Base-by-base conservation (phyloP, 169 alveolate species). In the Eimeria acervulina region DNA sequence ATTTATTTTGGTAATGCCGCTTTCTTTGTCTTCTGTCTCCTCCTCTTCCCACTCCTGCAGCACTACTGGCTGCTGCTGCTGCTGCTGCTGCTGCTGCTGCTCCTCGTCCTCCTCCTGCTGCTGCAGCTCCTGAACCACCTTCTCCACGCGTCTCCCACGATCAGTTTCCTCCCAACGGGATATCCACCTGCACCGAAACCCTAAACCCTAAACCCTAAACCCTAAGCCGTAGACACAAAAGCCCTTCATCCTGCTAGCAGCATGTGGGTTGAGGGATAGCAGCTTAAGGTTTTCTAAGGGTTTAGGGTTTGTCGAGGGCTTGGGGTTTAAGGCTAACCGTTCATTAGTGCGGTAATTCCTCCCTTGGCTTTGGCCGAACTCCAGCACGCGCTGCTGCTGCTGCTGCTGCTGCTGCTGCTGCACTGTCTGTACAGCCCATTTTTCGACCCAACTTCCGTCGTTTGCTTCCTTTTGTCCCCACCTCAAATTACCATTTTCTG, bases 361-460 rank as follows among this genome's bases (percentile, higher is more conserved):
- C 12, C 95, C 95, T 12, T 90, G 95, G 76, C 55, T 70, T 47
- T 90, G 95, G 23, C 95, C 95, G 74, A 90, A 90, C 78, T 84
- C 55, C 78, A 51, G 59, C 0, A 51, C 59, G 7, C 59, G 59
- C 59, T 51, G 59, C 59, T 51, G 21, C 59, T 51, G 59, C 59
- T 51, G 59, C 59, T 51, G 28, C 87, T 28, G 52, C 94, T 76
- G 40, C 68, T n/a, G 31, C 94, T 81, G 5, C 66, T 81, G 74
- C 42, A 74, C 19, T 52, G 76, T 42, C 70, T 92, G 95, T 83
- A 74, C 91, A 44, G 83, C 83, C 95, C 95, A 92, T 83, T 61
- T 76, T 83, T 92, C 95, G 21, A 66, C 44, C 95, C 95, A 92
- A 47, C 90, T 78, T 66, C 95, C 95, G 61, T 92, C 95, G 38